Evolutionary conservation across 306 rosid species (phyloP).

Genomic region (Cicer yamashitae): DNA sequence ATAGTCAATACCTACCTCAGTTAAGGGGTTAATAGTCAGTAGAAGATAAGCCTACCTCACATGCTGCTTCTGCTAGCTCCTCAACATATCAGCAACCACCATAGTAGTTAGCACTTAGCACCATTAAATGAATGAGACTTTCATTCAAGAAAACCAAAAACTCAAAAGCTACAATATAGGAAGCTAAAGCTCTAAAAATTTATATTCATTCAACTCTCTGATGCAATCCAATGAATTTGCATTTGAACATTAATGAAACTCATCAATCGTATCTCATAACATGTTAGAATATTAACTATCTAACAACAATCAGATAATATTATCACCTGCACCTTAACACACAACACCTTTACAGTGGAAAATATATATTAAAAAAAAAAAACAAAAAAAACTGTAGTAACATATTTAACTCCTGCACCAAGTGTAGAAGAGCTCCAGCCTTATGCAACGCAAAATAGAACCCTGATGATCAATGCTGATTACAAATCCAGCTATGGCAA

Average conservation of each 20-base stretch:
- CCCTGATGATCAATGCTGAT: slow-evolving; percentile 31
- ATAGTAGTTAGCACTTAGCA: slow-evolving; percentile 3
- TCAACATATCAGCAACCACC: slow-evolving; percentile 5
- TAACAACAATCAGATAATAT: slow-evolving; percentile 47
- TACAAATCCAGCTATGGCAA: slow-evolving; percentile 36
- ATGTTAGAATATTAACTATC: slow-evolving; percentile 53
- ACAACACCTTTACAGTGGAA: slow-evolving; percentile 70
- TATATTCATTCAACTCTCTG: slow-evolving; percentile 29
- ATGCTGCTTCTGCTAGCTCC: not conserved
- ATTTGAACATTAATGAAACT: slow-evolving; percentile 44
- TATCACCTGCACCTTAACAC: slow-evolving; percentile 56
- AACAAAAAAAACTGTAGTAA: slow-evolving; percentile 44
- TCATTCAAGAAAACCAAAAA: slow-evolving; percentile 6
- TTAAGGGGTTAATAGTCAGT: not conserved
- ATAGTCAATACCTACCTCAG: not conserved
- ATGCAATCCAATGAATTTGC: slow-evolving; percentile 40
- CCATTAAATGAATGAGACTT: not conserved
- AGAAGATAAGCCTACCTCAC: slow-evolving; percentile 6
- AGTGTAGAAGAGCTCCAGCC: slow-evolving; percentile 32
- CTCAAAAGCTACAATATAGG: slow-evolving; percentile 5
- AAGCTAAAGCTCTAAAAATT: slow-evolving; percentile 26
- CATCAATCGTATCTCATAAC: slow-evolving; percentile 44
- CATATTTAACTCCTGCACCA: slow-evolving; percentile 44
- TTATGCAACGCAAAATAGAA: not conserved
- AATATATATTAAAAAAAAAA: slow-evolving; percentile 20